Evolutionary conservation across 768 basidiomycete genomes (phyloP).

Genomic region (Pulveroboletus sp.): DNA sequence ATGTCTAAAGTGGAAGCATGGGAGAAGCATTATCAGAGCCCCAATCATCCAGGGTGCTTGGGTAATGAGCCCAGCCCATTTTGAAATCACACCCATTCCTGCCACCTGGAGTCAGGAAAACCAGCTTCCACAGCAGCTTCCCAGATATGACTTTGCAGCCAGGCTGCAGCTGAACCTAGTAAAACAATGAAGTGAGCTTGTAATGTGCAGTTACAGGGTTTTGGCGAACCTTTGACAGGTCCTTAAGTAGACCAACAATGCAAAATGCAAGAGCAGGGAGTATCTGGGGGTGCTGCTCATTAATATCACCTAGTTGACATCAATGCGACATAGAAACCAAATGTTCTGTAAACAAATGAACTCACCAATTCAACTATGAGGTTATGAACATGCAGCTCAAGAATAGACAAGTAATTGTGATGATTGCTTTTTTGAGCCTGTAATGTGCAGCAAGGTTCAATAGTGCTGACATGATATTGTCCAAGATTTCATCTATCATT

Average conservation of each 20-base stretch:
- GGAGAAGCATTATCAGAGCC: neutral
- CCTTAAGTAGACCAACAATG: conserved; percentile 6
- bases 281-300: conserved; percentile 8
- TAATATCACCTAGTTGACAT: conserved; percentile 8
- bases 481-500: conserved; percentile 8
- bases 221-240: conserved; percentile 11
- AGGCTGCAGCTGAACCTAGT: conserved; percentile 15
- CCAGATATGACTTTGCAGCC: conserved; percentile 7
- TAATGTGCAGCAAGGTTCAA: neutral
- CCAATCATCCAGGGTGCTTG: neutral
- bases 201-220: fast-evolving
- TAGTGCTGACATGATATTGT: conserved; percentile 1
- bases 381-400: conserved; percentile 6
- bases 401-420: conserved; percentile 2
- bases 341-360: neutral
- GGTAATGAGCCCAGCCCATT: conserved; percentile 1
- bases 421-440: conserved; percentile 3
- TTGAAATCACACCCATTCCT: conserved; percentile 6
- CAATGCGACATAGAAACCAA: neutral
- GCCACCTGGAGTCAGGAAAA: conserved; percentile 15
- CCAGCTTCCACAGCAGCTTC: conserved; percentile 3
- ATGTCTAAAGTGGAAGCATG: too few relatives aligned
- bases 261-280: neutral
- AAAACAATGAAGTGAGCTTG: neutral
- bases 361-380: conserved; percentile 12